Percentiles rank a stretch among this genome's conserved stretches.
These are phyloP conservation scores for Alternaria sp. DNA, from an alignment of 2,329 filamentous ascomycete species.

Conservation along the genomic window DNA sequence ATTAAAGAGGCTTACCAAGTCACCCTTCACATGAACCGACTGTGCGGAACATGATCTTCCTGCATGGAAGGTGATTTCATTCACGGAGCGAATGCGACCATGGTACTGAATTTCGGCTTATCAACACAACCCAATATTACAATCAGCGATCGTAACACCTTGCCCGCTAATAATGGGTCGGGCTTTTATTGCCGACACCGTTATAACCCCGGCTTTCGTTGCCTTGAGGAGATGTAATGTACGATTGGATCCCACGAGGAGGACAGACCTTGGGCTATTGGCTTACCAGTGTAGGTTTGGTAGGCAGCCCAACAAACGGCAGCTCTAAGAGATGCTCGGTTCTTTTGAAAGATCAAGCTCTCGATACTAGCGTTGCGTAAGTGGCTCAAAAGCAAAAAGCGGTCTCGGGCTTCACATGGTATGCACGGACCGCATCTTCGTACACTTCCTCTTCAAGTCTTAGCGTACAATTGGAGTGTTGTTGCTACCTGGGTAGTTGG, in stretches of 20 bases:
- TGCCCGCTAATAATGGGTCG: not conserved
- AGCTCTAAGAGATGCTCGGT: not conserved
- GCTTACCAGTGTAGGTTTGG: not conserved
- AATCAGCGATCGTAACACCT: not conserved
- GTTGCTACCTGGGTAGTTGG: not conserved
- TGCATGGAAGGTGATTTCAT: not conserved
- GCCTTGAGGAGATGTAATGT: not conserved
- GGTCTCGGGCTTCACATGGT: not conserved
- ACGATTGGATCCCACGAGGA: not conserved
- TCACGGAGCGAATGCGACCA: not conserved
- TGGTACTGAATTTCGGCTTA: not conserved
- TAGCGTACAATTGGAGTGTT: not conserved
- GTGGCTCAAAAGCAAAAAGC: slow-evolving; percentile 2
- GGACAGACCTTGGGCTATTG: not conserved
- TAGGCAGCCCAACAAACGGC: not conserved
- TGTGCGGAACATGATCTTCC: not conserved
- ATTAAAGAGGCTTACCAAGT: not conserved
- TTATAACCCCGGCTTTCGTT: not conserved
- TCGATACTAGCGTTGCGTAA: not conserved
- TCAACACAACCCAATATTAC: not conserved
- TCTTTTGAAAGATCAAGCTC: slow-evolving; percentile 1
- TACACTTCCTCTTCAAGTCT: slow-evolving; percentile 1
- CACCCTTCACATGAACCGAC: not conserved
- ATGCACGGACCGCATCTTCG: not conserved
- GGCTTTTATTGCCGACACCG: not conserved